Base-by-base conservation (phyloP, 345 rosid species). In the Eucalyptus shirleyi region DNA sequence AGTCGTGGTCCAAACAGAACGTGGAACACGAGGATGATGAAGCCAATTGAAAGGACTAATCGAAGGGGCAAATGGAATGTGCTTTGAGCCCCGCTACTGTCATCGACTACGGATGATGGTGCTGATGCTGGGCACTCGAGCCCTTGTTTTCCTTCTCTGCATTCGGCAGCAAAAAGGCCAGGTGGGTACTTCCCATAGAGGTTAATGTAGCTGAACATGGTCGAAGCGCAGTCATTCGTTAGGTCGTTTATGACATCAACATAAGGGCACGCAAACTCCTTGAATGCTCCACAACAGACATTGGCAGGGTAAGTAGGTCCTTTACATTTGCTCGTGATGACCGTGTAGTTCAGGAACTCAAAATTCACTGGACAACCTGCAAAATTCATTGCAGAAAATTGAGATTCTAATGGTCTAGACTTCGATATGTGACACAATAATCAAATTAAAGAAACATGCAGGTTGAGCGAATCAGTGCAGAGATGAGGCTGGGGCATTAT, bases 181-280 rank as follows among this genome's bases (percentile, higher is more conserved):
- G 96, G 93, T 2, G 97, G 97, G 90, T 96, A 96, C 30, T 91
- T 93, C 4, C 97, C 97, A 7, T 93, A 82, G 55, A 94, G 91
- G 86, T 94, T 92, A 89, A 96, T 95, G 94, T 96, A 95, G 91
- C 93, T 94, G 90, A 96, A 96, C 97, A 96, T 91, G 40, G 92
- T 93, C 28, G 93, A 85, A 40, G 98, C 89, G 18, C 98, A 95
- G 1, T 93, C 94, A 2, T 92, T 90, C n/a, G 92, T 90, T 42
- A 91, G 72, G 90, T 96, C 96, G 65, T 93, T 96, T 86, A 95
- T 30, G 30, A 88, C 62, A 0, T 92, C 94, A 5, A 13, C 53
- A 86, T 91, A 95, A 26, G 98, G 98, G 90, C 98, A 95, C 30
- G 98, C 95, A 89, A 96, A 93, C 9, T 94, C 92, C 94, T 93